Percentiles rank a stretch among this genome's conserved stretches.
phyloP scores from a whole-genome alignment of 441 rosid genomes.

The Croton laevigatus region DNA sequence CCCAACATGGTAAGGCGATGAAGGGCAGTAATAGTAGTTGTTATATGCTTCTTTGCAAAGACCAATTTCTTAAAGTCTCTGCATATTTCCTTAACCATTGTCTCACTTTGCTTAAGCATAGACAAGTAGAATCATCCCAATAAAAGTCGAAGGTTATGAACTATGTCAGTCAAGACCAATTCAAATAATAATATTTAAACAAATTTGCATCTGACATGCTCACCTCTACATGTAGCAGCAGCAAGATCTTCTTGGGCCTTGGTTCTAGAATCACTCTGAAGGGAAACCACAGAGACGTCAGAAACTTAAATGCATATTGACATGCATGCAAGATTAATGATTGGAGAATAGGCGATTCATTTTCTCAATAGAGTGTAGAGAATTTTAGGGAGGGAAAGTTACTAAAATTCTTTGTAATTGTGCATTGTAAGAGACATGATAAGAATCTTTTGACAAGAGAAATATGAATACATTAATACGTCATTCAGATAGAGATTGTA shows the following conservation, averaged over 20 bases:
- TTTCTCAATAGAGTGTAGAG: background rate
- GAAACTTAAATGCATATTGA: background rate
- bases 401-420: background rate
- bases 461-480: background rate
- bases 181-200: slow-evolving; percentile 1
- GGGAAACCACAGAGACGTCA: slow-evolving; percentile 23
- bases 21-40: slow-evolving; percentile 98
- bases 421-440: background rate
- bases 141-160: slow-evolving; percentile 10
- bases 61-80: slow-evolving; percentile 99
- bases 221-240: slow-evolving; percentile 94
- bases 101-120: slow-evolving; percentile 65
- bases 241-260: slow-evolving; percentile 99
- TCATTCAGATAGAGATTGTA: background rate
- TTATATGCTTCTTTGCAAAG: slow-evolving; percentile 99
- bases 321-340: background rate
- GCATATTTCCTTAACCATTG: slow-evolving; percentile 99
- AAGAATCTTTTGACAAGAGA: background rate
- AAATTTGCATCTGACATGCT: slow-evolving; percentile 6
- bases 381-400: background rate
- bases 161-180: background rate
- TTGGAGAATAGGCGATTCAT: background rate
- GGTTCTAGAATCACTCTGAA: slow-evolving; percentile 96
- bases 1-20: slow-evolving; percentile 99
- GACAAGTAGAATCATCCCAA: background rate